Percentiles rank a stretch among this genome's conserved stretches.
These are phyloP conservation scores for Euphorbia pulcherrima DNA, from an alignment of 345 rosid species.

Conservation along the genomic window DNA sequence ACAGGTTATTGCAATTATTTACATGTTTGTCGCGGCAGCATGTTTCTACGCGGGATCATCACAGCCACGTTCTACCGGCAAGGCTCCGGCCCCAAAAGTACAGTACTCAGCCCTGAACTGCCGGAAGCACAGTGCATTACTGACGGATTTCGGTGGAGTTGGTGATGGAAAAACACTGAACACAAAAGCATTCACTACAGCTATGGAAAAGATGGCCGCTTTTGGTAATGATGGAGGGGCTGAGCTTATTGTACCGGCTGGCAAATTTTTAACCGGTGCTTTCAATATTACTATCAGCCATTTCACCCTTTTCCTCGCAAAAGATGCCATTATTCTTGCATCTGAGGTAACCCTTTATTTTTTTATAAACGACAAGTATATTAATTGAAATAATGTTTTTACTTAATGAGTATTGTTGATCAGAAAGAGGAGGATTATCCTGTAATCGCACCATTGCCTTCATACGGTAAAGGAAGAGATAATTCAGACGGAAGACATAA, in stretches of 20 bases:
- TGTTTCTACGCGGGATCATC: neutral
- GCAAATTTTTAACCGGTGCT: slow-evolving; percentile 86
- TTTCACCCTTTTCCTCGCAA: slow-evolving; percentile 70
- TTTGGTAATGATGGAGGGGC: slow-evolving; percentile 59
- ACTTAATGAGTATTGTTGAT: neutral
- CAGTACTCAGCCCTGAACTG: slow-evolving; percentile 46
- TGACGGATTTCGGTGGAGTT: slow-evolving; percentile 70
- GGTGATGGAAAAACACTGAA: slow-evolving; percentile 74
- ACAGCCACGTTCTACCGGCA: neutral
- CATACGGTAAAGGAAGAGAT: slow-evolving; percentile 71
- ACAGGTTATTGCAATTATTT: neutral
- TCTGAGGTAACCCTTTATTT: slow-evolving; percentile 44
- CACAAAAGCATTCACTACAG: slow-evolving; percentile 52
- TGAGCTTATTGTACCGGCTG: slow-evolving; percentile 66
- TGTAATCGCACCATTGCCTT: slow-evolving; percentile 45
- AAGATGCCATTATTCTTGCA: slow-evolving; percentile 63
- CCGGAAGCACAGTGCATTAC: slow-evolving; percentile 54
- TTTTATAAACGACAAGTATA: no score
- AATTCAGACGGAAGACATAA: slow-evolving; percentile 46
- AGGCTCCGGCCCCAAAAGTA: neutral
- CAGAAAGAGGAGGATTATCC: slow-evolving; percentile 81
- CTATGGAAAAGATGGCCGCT: slow-evolving; percentile 46
- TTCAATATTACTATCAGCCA: slow-evolving; percentile 67
- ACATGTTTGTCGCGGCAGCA: neutral
- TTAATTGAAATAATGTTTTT: no score